These are phyloP conservation scores for Basidiobolus meristosporus DNA, from an alignment of 371 early-diverging fungal species.

Conservation along the genomic window DNA sequence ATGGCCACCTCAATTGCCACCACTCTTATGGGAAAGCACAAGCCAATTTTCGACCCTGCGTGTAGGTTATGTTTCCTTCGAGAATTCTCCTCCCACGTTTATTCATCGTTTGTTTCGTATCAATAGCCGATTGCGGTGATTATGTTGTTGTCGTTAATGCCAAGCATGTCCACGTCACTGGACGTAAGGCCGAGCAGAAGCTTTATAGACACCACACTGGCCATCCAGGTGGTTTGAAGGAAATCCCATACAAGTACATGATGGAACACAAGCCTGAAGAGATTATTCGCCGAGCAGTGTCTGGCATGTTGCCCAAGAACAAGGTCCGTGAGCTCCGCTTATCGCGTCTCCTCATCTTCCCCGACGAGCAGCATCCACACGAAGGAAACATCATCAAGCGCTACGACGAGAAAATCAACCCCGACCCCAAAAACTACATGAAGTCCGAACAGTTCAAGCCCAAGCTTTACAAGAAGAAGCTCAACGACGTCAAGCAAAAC, in stretches of 20 bases:
- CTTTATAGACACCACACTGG: slow-evolving; percentile 79
- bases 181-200: slow-evolving; percentile 76
- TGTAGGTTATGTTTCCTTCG: slow-evolving; percentile 21
- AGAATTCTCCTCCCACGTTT: slow-evolving; percentile 1
- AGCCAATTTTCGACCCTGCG: slow-evolving; percentile 87
- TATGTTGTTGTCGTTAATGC: slow-evolving; percentile 95
- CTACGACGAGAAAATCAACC: slow-evolving; percentile 23
- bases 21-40: slow-evolving; percentile 94
- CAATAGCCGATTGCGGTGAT: slow-evolving; percentile 85
- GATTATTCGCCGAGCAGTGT: slow-evolving; percentile 79
- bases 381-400: slow-evolving; percentile 66
- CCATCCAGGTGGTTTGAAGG: slow-evolving; percentile 82
- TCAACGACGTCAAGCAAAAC: no score
- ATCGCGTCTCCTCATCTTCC: slow-evolving; percentile 67
- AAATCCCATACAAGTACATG: slow-evolving; percentile 50
- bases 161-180: slow-evolving; percentile 59
- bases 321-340: slow-evolving; percentile 63
- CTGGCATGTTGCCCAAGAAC: slow-evolving; percentile 94
- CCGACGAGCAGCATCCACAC: slow-evolving; percentile 83
- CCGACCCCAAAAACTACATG: background rate
- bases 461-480: no score
- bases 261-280: slow-evolving; percentile 62
- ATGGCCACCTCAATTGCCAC: slow-evolving; percentile 74
- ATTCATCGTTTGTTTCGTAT: background rate
- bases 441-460: no score